These are phyloP conservation scores for Escallonia rubra DNA, from an alignment of 129 eudicot genomes.

Conservation along the genomic window DNA sequence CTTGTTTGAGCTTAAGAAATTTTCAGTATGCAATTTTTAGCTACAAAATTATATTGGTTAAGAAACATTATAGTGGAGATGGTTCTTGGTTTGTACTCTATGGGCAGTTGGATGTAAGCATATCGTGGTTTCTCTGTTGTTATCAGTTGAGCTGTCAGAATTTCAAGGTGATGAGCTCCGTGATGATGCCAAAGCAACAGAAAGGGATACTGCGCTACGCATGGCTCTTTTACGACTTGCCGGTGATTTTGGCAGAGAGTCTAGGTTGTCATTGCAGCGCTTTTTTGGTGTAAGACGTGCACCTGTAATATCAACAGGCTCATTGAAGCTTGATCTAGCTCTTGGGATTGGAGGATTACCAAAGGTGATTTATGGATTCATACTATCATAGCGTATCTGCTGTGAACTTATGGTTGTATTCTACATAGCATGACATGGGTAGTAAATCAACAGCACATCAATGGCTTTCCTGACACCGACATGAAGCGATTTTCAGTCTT, in stretches of 20 bases:
- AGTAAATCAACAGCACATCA: background rate
- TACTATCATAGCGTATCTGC: background rate
- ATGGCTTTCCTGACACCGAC: background rate
- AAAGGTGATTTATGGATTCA: constrained; percentile 43
- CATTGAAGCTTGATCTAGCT: constrained; percentile 87
- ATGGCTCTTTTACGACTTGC: constrained; percentile 68
- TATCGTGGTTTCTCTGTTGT: constrained; percentile 15
- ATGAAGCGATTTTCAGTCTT: no score
- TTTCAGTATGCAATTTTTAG: background rate
- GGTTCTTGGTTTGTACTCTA: background rate
- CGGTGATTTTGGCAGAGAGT: constrained; percentile 77
- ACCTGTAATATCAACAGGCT: constrained; percentile 84
- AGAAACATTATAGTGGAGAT: background rate
- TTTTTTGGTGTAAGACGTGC: constrained; percentile 72
- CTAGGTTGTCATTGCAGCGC: constrained; percentile 75
- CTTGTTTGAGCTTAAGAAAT: no score
- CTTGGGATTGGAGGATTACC: constrained; percentile 98
- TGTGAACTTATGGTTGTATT: background rate
- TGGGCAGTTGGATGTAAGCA: background rate
- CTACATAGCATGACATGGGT: background rate
- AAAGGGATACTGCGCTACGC: constrained; percentile 78
- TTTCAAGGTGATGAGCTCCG: constrained; percentile 59
- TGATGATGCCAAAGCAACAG: constrained; percentile 46
- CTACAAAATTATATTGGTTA: background rate
- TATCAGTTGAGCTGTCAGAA: constrained; percentile 54